phyloP scores from a whole-genome alignment of 768 basidiomycete genomes.

The Thelephora ganbajun region DNA sequence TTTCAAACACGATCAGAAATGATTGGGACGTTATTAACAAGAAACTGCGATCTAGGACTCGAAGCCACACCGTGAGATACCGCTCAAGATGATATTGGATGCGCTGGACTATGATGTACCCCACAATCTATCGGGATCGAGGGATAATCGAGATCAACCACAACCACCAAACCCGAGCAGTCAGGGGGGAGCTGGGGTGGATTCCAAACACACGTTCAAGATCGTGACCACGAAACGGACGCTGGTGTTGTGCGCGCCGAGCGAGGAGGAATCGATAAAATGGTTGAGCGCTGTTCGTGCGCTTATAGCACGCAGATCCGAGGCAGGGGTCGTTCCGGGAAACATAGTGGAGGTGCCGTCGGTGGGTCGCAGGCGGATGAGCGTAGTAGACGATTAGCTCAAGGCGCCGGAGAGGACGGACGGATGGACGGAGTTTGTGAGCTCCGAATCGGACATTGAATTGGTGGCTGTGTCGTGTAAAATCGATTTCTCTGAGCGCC shows the following conservation, averaged over 20 bases:
- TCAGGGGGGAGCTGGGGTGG: conserved; percentile 31
- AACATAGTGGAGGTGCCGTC: conserved; percentile 11
- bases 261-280: conserved; percentile 95
- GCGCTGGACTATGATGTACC: conserved; percentile 78
- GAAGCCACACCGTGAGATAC: conserved; percentile 76
- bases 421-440: too few species aligned
- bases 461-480: too few species aligned
- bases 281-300: conserved; percentile 95
- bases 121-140: conserved; percentile 20
- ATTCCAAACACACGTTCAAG: conserved; percentile 68
- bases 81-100: conserved; percentile 76
- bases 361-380: conserved; percentile 1
- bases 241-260: conserved; percentile 81
- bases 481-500: background rate
- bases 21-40: conserved; percentile 7
- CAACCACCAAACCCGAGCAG: conserved; percentile 19
- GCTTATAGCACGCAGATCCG: conserved; percentile 60
- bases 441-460: too few species aligned
- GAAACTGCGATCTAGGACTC: conserved; percentile 48
- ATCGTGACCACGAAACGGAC: conserved; percentile 91
- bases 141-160: background rate
- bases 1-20: conserved; percentile 6
- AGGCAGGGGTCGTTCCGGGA: conserved; percentile 19
- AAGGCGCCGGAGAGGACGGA: conserved; percentile 2
- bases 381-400: conserved; percentile 1